Percentiles rank a stretch among this genome's conserved stretches.
Evolutionary conservation across 495 filamentous ascomycete species (phyloP).

Genomic region (Hyaloscypha hepaticicola): DNA sequence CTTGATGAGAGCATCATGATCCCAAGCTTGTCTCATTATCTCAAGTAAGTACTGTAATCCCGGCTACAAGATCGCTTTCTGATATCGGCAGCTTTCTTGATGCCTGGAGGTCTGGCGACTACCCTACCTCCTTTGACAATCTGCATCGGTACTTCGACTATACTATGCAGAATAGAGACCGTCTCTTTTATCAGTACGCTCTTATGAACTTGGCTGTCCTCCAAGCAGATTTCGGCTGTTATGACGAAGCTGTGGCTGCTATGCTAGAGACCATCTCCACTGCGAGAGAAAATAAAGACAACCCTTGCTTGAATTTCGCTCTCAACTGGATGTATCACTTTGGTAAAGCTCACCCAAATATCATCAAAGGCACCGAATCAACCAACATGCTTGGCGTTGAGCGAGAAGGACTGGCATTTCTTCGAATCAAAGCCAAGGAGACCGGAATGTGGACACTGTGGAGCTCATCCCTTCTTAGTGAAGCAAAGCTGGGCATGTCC

Average conservation of each 20-base stretch:
- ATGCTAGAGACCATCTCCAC: slow-evolving; percentile 92
- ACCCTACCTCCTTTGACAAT: slow-evolving; percentile 82
- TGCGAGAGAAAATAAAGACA: slow-evolving; percentile 88
- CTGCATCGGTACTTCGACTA: slow-evolving; percentile 97
- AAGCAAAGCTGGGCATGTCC: slow-evolving; percentile 74
- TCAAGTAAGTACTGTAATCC: slow-evolving; percentile 52
- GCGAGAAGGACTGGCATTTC: slow-evolving; percentile 76
- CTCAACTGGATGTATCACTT: slow-evolving; percentile 98
- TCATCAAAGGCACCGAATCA: slow-evolving; percentile 68
- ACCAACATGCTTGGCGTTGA: slow-evolving; percentile 74
- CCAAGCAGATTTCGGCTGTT: slow-evolving; percentile 93
- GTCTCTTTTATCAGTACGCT: slow-evolving; percentile 91
- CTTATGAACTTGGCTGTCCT: slow-evolving; percentile 91
- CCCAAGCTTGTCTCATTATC: slow-evolving; percentile 74
- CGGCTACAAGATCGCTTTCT: slow-evolving; percentile 11
- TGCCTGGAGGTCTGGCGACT: slow-evolving; percentile 88
- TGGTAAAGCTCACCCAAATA: slow-evolving; percentile 74
- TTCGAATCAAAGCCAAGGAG: slow-evolving; percentile 88
- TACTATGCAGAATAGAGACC: slow-evolving; percentile 84
- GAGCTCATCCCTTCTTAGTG: slow-evolving; percentile 81
- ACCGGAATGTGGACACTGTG: slow-evolving; percentile 83
- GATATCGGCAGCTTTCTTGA: slow-evolving; percentile 66
- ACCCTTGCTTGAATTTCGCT: slow-evolving; percentile 89
- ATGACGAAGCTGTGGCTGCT: slow-evolving; percentile 83
- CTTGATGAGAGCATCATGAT: slow-evolving; percentile 62